Conservation (phyloP, 805 yeast species). For the Ogataea henricii region DNA sequence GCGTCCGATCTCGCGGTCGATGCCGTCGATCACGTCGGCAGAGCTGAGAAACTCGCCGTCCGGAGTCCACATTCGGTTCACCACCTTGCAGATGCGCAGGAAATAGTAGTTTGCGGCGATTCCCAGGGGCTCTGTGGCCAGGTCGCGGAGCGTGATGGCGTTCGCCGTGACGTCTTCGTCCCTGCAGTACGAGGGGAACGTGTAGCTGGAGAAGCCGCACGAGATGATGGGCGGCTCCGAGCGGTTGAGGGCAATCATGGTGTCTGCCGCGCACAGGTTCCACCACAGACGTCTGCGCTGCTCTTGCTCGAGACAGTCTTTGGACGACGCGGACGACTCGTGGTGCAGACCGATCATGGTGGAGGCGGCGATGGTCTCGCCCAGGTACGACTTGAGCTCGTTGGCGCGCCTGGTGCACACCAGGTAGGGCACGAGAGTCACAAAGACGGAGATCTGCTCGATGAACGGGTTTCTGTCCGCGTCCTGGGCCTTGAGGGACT, state of each 20-base stretch:
- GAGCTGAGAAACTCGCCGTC: slow-evolving; percentile 8
- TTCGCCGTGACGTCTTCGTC: slow-evolving; percentile 30
- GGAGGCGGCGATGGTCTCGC: slow-evolving; percentile 13
- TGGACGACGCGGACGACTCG: neutral
- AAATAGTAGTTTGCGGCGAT: slow-evolving; percentile 14
- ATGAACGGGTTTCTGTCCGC: slow-evolving; percentile 9
- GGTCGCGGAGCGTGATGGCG: slow-evolving; percentile 6
- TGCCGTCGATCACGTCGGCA: neutral
- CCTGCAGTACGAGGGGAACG: slow-evolving; percentile 35
- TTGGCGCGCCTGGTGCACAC: slow-evolving; percentile 1
- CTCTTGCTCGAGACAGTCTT: slow-evolving; percentile 18
- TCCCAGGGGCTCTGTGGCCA: slow-evolving; percentile 14
- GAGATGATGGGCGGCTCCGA: slow-evolving; percentile 17
- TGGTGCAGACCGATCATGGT: slow-evolving; percentile 15
- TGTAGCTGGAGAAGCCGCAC: slow-evolving; percentile 27
- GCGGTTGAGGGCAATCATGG: slow-evolving; percentile 11
- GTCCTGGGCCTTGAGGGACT: slow-evolving; percentile 10
- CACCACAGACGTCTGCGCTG: slow-evolving; percentile 33
- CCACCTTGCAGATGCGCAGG: slow-evolving; percentile 13
- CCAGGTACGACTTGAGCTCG: slow-evolving; percentile 12
- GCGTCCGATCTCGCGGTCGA: slow-evolving; percentile 1
- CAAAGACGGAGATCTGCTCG: slow-evolving; percentile 13
- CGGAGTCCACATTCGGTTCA: slow-evolving; percentile 22
- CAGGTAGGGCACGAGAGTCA: slow-evolving; percentile 13
- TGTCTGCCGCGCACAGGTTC: slow-evolving; percentile 24